Evolutionary conservation across 2,329 filamentous ascomycete species (phyloP).

Genomic region (Blastomyces silverae): DNA sequence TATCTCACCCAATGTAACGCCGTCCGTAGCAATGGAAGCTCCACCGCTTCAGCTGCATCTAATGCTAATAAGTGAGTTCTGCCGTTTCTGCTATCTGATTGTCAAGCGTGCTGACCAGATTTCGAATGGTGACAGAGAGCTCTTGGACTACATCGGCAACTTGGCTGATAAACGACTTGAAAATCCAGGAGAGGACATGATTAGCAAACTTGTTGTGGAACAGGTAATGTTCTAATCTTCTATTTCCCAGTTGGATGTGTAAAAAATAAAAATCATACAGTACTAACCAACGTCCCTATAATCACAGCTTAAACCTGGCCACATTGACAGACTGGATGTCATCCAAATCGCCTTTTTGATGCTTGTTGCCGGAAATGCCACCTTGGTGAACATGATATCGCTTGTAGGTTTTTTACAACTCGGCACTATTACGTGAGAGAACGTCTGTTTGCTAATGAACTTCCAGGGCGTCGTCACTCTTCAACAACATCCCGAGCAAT

Average conservation of each 20-base stretch:
- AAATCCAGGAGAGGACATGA: conserved; percentile 43
- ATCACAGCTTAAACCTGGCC: conserved; percentile 26
- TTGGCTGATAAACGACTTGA: conserved; percentile 40
- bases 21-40: conserved; percentile 45
- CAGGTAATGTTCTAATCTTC: conserved; percentile 18
- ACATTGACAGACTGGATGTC: conserved; percentile 28
- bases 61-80: conserved; percentile 38
- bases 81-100: not conserved
- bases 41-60: conserved; percentile 43
- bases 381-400: conserved; percentile 48
- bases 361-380: conserved; percentile 48
- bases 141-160: conserved; percentile 42
- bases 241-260: not conserved
- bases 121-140: conserved; percentile 28
- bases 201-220: conserved; percentile 37
- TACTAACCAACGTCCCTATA: not conserved
- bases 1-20: conserved; percentile 45
- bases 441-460: conserved; percentile 16
- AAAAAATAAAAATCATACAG: not conserved
- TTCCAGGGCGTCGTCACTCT: conserved; percentile 42
- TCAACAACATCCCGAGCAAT: conserved; percentile 40
- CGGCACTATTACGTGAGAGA: not conserved
- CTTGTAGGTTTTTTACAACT: conserved; percentile 28
- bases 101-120: not conserved
- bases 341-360: conserved; percentile 47